phyloP scores from a whole-genome alignment of 805 yeast genomes.

The Soucietia sequanensis region DNA sequence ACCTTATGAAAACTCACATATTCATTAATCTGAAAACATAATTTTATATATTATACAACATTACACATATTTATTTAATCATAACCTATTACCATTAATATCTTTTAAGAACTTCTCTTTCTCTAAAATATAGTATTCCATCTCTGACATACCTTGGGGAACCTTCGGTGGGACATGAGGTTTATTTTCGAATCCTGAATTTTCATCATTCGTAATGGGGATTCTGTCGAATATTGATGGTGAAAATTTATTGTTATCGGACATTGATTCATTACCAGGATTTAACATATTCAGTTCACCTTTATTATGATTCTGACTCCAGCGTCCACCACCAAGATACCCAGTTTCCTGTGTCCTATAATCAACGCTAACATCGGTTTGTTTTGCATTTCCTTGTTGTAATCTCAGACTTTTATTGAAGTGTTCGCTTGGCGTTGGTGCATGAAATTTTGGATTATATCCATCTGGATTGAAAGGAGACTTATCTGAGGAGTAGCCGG shows the following conservation, averaged over 20 bases:
- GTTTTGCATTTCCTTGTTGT: slow-evolving; percentile 16
- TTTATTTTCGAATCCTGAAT: slow-evolving; percentile 24
- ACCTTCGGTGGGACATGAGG: slow-evolving; percentile 46
- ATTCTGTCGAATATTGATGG: slow-evolving; percentile 37
- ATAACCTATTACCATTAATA: slow-evolving; percentile 28
- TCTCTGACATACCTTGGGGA: slow-evolving; percentile 40
- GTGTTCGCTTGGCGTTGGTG: slow-evolving; percentile 50
- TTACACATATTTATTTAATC: not conserved
- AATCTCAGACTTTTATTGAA: slow-evolving; percentile 20
- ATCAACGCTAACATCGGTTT: slow-evolving; percentile 25
- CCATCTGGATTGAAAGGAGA: slow-evolving; percentile 19
- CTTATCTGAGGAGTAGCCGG: slow-evolving; percentile 13
- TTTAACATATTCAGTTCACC: no score
- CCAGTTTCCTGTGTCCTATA: slow-evolving; percentile 34
- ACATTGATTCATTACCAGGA: not conserved
- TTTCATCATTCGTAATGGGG: slow-evolving; percentile 15
- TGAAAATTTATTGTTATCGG: slow-evolving; percentile 19
- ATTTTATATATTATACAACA: slow-evolving; percentile 2
- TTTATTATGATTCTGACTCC: slow-evolving; percentile 5
- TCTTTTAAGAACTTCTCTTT: slow-evolving; percentile 39
- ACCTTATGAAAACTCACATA: no score
- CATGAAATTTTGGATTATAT: slow-evolving; percentile 37
- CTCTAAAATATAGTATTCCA: slow-evolving; percentile 42
- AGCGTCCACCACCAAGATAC: slow-evolving; percentile 40
- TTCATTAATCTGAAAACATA: not conserved